Evolutionary conservation across 2,329 filamentous ascomycete genomes (phyloP).

Genomic region (Cercospora sesami): DNA sequence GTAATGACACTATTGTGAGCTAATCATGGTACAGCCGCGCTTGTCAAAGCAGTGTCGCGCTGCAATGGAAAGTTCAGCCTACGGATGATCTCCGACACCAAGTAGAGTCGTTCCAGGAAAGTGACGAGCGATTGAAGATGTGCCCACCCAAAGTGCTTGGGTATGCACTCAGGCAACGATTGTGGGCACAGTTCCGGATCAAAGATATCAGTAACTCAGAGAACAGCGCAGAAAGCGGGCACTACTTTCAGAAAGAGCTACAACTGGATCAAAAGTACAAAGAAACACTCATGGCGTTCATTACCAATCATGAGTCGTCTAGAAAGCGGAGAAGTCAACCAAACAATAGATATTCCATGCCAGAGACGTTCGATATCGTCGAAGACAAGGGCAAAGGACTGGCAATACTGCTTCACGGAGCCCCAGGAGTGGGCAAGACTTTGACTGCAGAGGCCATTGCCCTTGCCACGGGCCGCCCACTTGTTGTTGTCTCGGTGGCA

Average conservation of each 20-base stretch:
- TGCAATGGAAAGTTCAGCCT: not conserved
- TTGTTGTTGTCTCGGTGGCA: slow-evolving; percentile 39
- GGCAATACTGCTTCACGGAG: slow-evolving; percentile 41
- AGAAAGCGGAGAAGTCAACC: not conserved
- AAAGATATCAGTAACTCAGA: not conserved
- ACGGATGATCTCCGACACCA: not conserved
- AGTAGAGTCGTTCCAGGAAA: not conserved
- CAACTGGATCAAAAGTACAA: not conserved
- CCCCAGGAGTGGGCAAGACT: slow-evolving; percentile 43
- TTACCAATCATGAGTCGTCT: not conserved
- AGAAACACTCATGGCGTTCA: not conserved
- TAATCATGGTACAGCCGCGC: not conserved
- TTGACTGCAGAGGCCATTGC: slow-evolving; percentile 42
- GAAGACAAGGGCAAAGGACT: slow-evolving; percentile 34
- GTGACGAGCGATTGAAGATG: not conserved
- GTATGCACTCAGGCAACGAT: not conserved
- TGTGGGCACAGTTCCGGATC: not conserved
- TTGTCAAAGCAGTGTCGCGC: not conserved
- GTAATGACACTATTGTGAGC: too few species aligned
- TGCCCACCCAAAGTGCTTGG: not conserved
- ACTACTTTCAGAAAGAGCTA: not conserved
- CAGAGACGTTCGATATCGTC: slow-evolving; percentile 13
- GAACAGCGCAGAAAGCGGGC: not conserved
- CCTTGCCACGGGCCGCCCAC: slow-evolving; percentile 40
- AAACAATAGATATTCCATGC: not conserved